Conservation (phyloP, 805 yeast species). For the Sugiyamaella americana region DNA sequence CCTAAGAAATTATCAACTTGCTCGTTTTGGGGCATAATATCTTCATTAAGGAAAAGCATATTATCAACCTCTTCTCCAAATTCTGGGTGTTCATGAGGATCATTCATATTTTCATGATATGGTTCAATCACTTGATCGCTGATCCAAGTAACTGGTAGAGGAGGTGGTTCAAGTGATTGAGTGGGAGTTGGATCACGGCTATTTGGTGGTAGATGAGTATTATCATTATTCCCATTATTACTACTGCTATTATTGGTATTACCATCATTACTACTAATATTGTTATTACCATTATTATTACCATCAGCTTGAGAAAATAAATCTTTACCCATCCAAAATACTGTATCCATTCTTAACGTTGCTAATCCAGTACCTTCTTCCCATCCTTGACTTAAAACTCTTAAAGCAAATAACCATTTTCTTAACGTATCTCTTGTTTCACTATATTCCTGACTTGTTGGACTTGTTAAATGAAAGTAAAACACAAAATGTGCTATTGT, state of each 20-base stretch:
- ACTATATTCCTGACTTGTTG: constrained; percentile 22
- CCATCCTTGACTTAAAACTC: constrained; percentile 32
- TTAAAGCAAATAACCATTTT: constrained; percentile 31
- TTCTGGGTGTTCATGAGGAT: neutral
- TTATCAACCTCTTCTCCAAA: constrained; percentile 10
- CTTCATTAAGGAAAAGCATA: constrained; percentile 19
- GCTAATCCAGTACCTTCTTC: constrained; percentile 35
- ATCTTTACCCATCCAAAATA: constrained; percentile 29
- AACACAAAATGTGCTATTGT: constrained; percentile 32
- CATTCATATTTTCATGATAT: constrained; percentile 9
- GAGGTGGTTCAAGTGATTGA: neutral
- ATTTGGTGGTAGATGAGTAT: neutral
- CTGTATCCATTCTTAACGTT: constrained; percentile 28
- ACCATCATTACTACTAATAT: neutral
- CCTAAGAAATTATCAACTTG: constrained; percentile 17
- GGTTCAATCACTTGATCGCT: constrained; percentile 3
- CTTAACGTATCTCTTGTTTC: constrained; percentile 26
- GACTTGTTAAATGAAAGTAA: constrained; percentile 29
- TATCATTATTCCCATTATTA: neutral
- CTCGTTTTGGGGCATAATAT: constrained; percentile 22
- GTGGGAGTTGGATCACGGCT: neutral
- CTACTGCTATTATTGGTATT: neutral
- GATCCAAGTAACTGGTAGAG: constrained; percentile 8
- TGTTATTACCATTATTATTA: neutral
- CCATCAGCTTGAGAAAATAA: constrained; percentile 11